These are phyloP conservation scores for Nemania sp. DNA, from an alignment of 2,329 filamentous ascomycete genomes.

Conservation along the genomic window DNA sequence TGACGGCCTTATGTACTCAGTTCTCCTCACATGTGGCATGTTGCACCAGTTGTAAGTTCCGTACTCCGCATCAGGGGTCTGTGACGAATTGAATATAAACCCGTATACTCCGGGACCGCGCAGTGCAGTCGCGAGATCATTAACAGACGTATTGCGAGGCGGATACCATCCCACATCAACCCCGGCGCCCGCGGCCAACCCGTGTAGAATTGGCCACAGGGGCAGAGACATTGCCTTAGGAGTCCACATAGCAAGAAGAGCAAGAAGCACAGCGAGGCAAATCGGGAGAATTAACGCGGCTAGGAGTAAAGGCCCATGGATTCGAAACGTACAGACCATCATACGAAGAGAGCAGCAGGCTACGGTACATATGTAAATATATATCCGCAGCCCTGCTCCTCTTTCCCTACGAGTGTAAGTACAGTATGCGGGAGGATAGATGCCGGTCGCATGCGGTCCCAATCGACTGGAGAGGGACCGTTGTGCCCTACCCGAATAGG, in stretches of 20 bases:
- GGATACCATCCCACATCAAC: constrained; percentile 60
- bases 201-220: too few relatives aligned
- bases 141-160: constrained; percentile 59
- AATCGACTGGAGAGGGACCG: background rate
- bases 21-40: constrained; percentile 77
- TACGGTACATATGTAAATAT: background rate
- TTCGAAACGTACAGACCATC: too few relatives aligned
- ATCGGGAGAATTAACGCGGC: background rate
- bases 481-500: too few relatives aligned
- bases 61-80: constrained; percentile 58
- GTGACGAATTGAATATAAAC: constrained; percentile 72
- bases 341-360: too few relatives aligned
- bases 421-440: background rate
- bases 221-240: too few relatives aligned
- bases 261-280: background rate
- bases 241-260: background rate
- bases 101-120: constrained; percentile 65
- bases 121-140: constrained; percentile 62
- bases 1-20: constrained; percentile 62
- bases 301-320: too few relatives aligned
- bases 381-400: background rate
- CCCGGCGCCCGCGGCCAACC: background rate
- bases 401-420: too few relatives aligned
- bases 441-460: background rate
- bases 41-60: constrained; percentile 81